These are phyloP conservation scores for Plenodomus lindquistii DNA, from an alignment of 2,329 filamentous ascomycete genomes.

Conservation along the genomic window DNA sequence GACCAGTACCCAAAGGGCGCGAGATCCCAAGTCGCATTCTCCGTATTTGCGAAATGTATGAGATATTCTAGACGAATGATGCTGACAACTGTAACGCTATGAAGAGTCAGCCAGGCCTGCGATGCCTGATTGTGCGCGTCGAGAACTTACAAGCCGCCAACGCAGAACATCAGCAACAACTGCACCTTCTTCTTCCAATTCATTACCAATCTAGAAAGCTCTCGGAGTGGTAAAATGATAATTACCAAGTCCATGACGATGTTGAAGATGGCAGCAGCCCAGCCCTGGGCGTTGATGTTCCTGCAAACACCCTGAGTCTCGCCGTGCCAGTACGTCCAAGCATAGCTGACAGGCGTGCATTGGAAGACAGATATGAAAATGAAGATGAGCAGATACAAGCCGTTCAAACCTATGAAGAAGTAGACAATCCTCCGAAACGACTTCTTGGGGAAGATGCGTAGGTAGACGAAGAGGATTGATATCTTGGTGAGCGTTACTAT, in stretches of 20 bases:
- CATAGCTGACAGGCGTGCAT: conserved; percentile 25
- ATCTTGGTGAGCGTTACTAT: conserved; percentile 31
- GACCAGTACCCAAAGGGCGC: conserved; percentile 33
- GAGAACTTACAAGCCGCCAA: conserved; percentile 45
- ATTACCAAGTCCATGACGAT: conserved; percentile 37
- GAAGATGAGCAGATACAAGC: conserved; percentile 25
- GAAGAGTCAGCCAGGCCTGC: not conserved
- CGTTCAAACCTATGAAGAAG: conserved; percentile 16
- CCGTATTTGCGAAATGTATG: conserved; percentile 48
- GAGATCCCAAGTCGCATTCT: conserved; percentile 47
- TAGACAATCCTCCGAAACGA: conserved; percentile 19
- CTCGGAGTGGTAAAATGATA: conserved; percentile 36
- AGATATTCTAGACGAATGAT: conserved; percentile 49
- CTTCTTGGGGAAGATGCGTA: conserved; percentile 33
- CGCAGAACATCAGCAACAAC: conserved; percentile 45
- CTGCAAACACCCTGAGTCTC: conserved; percentile 29
- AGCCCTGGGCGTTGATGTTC: conserved; percentile 31
- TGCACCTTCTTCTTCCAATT: conserved; percentile 33
- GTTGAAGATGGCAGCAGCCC: conserved; percentile 33
- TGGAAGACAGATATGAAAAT: conserved; percentile 19
- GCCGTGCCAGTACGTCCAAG: conserved; percentile 33
- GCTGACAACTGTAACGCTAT: conserved; percentile 51
- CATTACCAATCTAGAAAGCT: conserved; percentile 36
- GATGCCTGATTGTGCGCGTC: not conserved
- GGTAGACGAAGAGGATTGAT: conserved; percentile 35